Percentiles rank a stretch among this genome's conserved stretches.
Evolutionary conservation across 805 yeast genomes (phyloP).

Genomic region (Vanderwaltozyma tropicalis): DNA sequence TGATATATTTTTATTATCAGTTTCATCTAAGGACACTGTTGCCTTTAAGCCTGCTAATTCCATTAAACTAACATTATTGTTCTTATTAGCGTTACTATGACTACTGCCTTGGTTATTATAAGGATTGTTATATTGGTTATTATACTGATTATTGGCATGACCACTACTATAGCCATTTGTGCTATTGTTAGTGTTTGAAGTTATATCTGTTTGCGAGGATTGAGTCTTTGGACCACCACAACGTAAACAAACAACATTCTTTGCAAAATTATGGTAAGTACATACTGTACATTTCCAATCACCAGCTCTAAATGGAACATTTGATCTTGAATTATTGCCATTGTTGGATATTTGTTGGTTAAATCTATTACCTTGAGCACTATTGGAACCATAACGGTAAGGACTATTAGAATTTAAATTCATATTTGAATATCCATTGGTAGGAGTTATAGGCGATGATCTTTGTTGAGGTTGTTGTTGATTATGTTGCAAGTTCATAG

Average conservation of each 20-base stretch:
- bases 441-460: neutral
- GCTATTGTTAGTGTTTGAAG: constrained; percentile 2
- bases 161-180: neutral
- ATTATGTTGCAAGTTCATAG: too few species aligned
- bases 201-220: constrained; percentile 7
- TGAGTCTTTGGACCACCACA: constrained; percentile 61
- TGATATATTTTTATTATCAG: too few species aligned
- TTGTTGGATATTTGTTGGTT: constrained; percentile 6
- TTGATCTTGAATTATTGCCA: constrained; percentile 29
- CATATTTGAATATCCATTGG: neutral
- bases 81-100: constrained; percentile 5
- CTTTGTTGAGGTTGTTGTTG: neutral
- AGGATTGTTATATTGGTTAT: constrained; percentile 4
- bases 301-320: constrained; percentile 91
- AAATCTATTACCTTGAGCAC: constrained; percentile 3
- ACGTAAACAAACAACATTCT: constrained; percentile 74
- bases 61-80: constrained; percentile 6
- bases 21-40: neutral
- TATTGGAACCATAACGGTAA: constrained; percentile 3
- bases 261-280: constrained; percentile 85
- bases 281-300: constrained; percentile 90
- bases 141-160: constrained; percentile 2
- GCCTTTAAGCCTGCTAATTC: constrained; percentile 1
- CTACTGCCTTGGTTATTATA: constrained; percentile 2
- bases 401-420: neutral